Evolutionary conservation across 495 filamentous ascomycete genomes (phyloP), one percentile per base, ranked within the genome.

Genomic region (Penicillium cinerascens): DNA sequence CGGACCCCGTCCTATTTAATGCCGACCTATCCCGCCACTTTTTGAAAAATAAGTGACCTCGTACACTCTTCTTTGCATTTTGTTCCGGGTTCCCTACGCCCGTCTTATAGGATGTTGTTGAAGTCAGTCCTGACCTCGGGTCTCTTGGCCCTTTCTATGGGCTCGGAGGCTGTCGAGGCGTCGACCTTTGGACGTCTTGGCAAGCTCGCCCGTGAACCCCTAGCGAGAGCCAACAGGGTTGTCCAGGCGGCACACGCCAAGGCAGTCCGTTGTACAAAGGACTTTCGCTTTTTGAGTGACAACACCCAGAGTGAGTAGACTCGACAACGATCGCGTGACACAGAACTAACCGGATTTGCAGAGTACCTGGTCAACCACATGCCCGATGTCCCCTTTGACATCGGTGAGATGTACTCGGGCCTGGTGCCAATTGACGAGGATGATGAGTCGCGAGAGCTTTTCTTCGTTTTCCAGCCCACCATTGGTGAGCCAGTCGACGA

Each of bases 361-460:
- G 80, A 76, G 27, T 90, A 82, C 57, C 73, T 75, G 11, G 87
- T 90, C 35, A 76, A 89, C 49, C 81, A 82, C 16, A 73, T 90
- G 42, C 87, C 87, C 1, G 85, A 89, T 27, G 85, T 92, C 8
- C 69, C 81, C 46, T 91, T 87, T 44, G 83, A 89, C 49, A 69
- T 88, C 52, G 87, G 88, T 27, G 88, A 92, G 64, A 83, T 82
- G 2, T 91, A 91, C 64, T 86, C 88, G 17, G 87, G 88, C 2
- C 70, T 83, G 16, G 70, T 93, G 7, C 87, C 88, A 8, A 88
- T 91, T 54, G 72, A 82, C 40, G 77, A 82, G 56, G 64, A 69
- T 11, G 76, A 80, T 44, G 63, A 79, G 15, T 74, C 72, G 5
- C 64, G 75, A 5, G 54, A 68, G 13, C 66, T 83, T 8, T 81